Evolutionary conservation across 108 stramenopile species (phyloP).

Genomic region (Fistulifera solaris): DNA sequence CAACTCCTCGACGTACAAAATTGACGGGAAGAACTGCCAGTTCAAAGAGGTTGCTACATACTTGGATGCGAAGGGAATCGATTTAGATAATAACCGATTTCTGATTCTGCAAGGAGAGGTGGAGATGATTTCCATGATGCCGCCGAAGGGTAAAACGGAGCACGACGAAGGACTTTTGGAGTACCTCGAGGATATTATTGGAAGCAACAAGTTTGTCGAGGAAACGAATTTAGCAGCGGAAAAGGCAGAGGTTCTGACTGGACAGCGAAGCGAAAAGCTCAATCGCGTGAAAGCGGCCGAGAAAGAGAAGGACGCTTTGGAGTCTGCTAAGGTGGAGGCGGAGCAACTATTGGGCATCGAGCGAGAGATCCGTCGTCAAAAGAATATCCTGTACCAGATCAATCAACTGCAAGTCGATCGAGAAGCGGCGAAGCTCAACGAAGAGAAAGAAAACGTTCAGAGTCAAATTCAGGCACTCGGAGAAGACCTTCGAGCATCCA

Average conservation of each 20-base stretch:
- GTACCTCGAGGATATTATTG: slow-evolving; percentile 99
- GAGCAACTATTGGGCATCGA: slow-evolving; percentile 78
- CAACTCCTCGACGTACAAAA: slow-evolving; percentile 85
- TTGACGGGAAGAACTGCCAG: slow-evolving; percentile 77
- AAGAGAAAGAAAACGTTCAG: slow-evolving; percentile 30
- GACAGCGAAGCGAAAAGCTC: slow-evolving; percentile 80
- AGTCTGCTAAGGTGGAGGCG: slow-evolving; percentile 87
- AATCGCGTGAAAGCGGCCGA: slow-evolving; percentile 95
- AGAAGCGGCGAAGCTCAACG: slow-evolving; percentile 17
- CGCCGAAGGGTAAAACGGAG: slow-evolving; percentile 92
- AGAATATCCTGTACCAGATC: slow-evolving; percentile 83
- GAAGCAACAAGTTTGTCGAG: slow-evolving; percentile 87
- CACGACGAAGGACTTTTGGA: slow-evolving; percentile 97
- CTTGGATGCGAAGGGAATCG: slow-evolving; percentile 84
- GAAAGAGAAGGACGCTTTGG: slow-evolving; percentile 87
- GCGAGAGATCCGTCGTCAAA: slow-evolving; percentile 79
- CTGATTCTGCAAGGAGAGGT: slow-evolving; percentile 98
- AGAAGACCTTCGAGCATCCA: slow-evolving; percentile 31
- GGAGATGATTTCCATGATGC: slow-evolving; percentile 99
- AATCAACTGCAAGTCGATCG: slow-evolving; percentile 34
- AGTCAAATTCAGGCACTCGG: slow-evolving; percentile 36
- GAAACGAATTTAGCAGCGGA: slow-evolving; percentile 77
- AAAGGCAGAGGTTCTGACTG: slow-evolving; percentile 75
- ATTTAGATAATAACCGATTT: slow-evolving; percentile 98
- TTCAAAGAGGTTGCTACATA: slow-evolving; percentile 86